These are phyloP conservation scores for Cladosporium sphaerospermum DNA, from an alignment of 2,329 filamentous ascomycete genomes.

Conservation along the genomic window DNA sequence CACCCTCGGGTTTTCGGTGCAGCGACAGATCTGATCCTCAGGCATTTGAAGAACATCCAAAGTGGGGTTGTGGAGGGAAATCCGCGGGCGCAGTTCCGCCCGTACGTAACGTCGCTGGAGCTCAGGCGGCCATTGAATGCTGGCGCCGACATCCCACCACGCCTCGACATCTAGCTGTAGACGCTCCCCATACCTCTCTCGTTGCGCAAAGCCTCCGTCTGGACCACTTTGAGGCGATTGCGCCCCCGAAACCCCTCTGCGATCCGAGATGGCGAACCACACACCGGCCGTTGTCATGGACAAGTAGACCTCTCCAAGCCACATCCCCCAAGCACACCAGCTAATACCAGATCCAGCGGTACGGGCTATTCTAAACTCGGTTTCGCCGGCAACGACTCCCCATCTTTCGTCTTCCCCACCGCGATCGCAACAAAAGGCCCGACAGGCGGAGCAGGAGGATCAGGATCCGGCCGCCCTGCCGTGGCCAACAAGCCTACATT, in stretches of 20 bases:
- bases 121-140: slow-evolving; percentile 7
- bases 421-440: slow-evolving; percentile 92
- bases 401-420: slow-evolving; percentile 97
- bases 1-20: too few relatives aligned
- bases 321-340: slow-evolving; percentile 12
- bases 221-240: background rate
- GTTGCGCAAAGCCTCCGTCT: background rate
- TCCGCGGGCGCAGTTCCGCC: background rate
- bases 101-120: slow-evolving; percentile 9
- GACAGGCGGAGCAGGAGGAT: slow-evolving; percentile 57
- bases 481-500: slow-evolving; percentile 95
- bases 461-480: slow-evolving; percentile 80
- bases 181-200: too few relatives aligned
- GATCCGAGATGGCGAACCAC: slow-evolving; percentile 78
- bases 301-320: slow-evolving; percentile 70
- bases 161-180: background rate
- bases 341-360: slow-evolving; percentile 59
- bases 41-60: background rate
- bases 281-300: slow-evolving; percentile 99
- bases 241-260: background rate
- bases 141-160: background rate
- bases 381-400: slow-evolving; percentile 98
- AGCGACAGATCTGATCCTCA: too few relatives aligned
- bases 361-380: slow-evolving; percentile 99
- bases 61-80: background rate